Evolutionary conservation across 1,284 basidiomycete species (phyloP).

Genomic region (Pholiota adiposa): DNA sequence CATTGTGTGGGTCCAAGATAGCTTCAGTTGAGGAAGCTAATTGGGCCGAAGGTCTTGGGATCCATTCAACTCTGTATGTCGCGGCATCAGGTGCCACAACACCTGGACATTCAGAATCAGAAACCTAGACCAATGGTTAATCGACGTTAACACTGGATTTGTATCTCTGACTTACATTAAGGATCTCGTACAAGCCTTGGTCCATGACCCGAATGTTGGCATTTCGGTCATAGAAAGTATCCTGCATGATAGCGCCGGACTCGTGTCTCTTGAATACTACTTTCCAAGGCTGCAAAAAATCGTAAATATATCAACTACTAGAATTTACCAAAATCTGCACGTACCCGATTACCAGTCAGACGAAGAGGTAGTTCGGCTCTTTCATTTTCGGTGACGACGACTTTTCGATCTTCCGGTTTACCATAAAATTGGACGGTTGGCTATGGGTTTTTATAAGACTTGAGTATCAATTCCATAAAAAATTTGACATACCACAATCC

Average conservation of each 20-base stretch:
- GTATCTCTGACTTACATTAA: conserved; percentile 52
- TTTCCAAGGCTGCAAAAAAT: conserved; percentile 73
- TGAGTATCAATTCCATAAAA: not conserved
- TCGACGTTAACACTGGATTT: conserved; percentile 9
- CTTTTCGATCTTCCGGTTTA: conserved; percentile 53
- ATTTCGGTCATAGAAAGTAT: conserved; percentile 66
- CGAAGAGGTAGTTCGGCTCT: conserved; percentile 76
- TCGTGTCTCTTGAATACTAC: conserved; percentile 73
- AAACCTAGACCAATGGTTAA: conserved; percentile 51
- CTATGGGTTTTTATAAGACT: conserved; percentile 37
- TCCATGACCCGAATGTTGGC: conserved; percentile 69
- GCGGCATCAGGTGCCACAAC: conserved; percentile 61
- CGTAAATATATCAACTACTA: conserved; percentile 10
- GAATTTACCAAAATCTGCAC: conserved; percentile 30
- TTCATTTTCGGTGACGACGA: conserved; percentile 81
- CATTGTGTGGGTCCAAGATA: conserved; percentile 61
- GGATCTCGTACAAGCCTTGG: conserved; percentile 79
- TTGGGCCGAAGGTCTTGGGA: conserved; percentile 71
- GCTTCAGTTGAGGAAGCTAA: conserved; percentile 61
- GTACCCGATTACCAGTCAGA: conserved; percentile 85
- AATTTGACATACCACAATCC: conserved; percentile 66
- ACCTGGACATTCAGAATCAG: conserved; percentile 87
- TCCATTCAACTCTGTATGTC: conserved; percentile 75
- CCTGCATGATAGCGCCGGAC: conserved; percentile 47
- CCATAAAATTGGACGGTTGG: conserved; percentile 90